Conservation (phyloP, 1,139 yeast genomes). For the Saccharomyces hybrid region DNA sequence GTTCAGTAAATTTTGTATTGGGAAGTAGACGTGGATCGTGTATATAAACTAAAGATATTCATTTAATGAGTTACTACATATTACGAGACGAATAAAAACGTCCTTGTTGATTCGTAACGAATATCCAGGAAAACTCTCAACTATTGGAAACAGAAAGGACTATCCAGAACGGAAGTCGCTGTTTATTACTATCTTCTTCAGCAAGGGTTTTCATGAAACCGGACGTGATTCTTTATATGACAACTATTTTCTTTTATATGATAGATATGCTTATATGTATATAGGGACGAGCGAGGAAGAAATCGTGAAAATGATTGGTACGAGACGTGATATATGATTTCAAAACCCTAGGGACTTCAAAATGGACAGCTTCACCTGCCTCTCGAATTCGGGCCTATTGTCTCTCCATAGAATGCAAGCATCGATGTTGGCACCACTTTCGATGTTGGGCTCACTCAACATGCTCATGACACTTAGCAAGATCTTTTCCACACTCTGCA, state of each 20-base stretch:
- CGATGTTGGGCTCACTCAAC: constrained; percentile 95
- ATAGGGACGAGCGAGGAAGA: background rate
- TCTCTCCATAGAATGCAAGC: constrained; percentile 96
- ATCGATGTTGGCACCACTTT: constrained; percentile 93
- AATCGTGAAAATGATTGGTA: background rate
- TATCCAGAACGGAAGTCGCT: background rate
- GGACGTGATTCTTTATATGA: background rate
- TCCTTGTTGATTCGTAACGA: background rate
- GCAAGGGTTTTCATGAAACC: background rate
- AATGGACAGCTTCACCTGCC: constrained; percentile 41
- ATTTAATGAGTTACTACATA: background rate
- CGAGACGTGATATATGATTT: background rate
- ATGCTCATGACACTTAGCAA: constrained; percentile 85
- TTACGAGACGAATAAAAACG: background rate
- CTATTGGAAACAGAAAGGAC: background rate
- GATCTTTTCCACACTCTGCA: constrained; percentile 92
- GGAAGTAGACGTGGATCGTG: constrained; percentile 44
- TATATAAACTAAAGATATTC: background rate
- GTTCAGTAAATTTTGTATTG: constrained; percentile 87
- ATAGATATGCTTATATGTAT: background rate
- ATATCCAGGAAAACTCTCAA: no score
- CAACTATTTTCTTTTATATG: background rate
- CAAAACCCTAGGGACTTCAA: constrained; percentile 28
- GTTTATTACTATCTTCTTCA: background rate
- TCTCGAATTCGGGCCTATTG: constrained; percentile 57